Conservation (phyloP, 192 early-diverging fungal species). For the Chytriomyces sp. region DNA sequence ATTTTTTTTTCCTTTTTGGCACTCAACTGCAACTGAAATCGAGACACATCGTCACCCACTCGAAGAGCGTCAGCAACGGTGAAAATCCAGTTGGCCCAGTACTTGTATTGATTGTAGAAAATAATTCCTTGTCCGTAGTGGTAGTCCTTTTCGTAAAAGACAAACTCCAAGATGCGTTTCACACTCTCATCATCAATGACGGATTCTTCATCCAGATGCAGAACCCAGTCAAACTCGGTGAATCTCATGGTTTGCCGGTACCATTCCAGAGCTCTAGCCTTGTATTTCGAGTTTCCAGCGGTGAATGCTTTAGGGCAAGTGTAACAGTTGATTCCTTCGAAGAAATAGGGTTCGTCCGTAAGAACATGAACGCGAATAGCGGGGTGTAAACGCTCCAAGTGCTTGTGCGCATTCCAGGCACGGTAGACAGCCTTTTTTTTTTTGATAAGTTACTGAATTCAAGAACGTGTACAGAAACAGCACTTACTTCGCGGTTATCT, state of each 20-base stretch:
- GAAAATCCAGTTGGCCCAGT: slow-evolving; percentile 64
- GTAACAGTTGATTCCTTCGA: slow-evolving; percentile 64
- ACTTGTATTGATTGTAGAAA: slow-evolving; percentile 65
- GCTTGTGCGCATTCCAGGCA: slow-evolving; percentile 59
- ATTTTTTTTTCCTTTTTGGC: neutral
- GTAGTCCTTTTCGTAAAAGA: slow-evolving; percentile 56
- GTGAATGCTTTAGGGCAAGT: slow-evolving; percentile 58
- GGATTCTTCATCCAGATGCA: slow-evolving; percentile 64
- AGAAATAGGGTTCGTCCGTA: slow-evolving; percentile 63
- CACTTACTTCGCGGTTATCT: slow-evolving; percentile 49
- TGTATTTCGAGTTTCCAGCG: slow-evolving; percentile 55
- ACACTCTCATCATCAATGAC: slow-evolving; percentile 62
- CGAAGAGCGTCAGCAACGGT: slow-evolving; percentile 62
- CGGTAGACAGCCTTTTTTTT: slow-evolving; percentile 53
- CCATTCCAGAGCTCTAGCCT: slow-evolving; percentile 65
- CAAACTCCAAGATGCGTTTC: slow-evolving; percentile 49
- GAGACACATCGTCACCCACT: slow-evolving; percentile 59
- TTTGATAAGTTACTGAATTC: neutral
- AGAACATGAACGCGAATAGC: slow-evolving; percentile 62
- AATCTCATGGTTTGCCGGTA: slow-evolving; percentile 61
- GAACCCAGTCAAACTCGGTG: slow-evolving; percentile 63
- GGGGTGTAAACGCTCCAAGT: slow-evolving; percentile 60
- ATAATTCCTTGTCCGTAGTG: slow-evolving; percentile 61
- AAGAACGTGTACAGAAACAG: neutral
- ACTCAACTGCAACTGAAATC: slow-evolving; percentile 60